A percentile compares a stretch with the other conserved stretches of the same genome.
Conservation (phyloP, 2,329 filamentous ascomycete species). For the Scopulariopsis brevicaulis region DNA sequence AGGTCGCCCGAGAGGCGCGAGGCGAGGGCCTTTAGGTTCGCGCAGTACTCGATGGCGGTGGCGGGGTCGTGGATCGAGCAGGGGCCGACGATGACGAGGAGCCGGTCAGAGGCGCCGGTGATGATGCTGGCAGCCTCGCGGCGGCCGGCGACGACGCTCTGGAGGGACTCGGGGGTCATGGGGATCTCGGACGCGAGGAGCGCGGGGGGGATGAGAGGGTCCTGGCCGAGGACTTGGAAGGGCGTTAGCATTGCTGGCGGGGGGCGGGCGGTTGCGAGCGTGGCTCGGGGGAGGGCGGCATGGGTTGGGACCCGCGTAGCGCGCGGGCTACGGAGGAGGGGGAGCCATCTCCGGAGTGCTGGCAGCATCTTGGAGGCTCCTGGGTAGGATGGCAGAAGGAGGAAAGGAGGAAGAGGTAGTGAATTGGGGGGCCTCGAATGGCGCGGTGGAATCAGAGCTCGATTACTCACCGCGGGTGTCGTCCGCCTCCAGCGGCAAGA, state of each 20-base stretch:
- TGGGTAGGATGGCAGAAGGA: not conserved
- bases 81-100: conserved; percentile 75
- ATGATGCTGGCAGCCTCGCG: conserved; percentile 62
- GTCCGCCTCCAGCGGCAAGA: conserved; percentile 1
- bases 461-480: conserved; percentile 4
- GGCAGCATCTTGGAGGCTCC: not conserved
- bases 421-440: not conserved
- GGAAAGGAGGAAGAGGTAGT: not conserved
- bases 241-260: not conserved
- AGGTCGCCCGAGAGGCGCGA: conserved; percentile 84
- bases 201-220: conserved; percentile 81
- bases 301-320: not conserved
- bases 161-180: conserved; percentile 46
- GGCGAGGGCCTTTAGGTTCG: conserved; percentile 67
- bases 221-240: conserved; percentile 72
- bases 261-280: not conserved
- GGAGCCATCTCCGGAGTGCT: not conserved
- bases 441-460: not conserved
- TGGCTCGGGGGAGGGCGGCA: not conserved
- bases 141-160: conserved; percentile 62
- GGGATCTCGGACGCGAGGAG: conserved; percentile 82
- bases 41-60: conserved; percentile 87
- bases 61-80: conserved; percentile 96
- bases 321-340: not conserved
- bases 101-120: conserved; percentile 53